Evolutionary conservation across 768 basidiomycete species (phyloP).

Genomic region (Rhodotorula paludigena): DNA sequence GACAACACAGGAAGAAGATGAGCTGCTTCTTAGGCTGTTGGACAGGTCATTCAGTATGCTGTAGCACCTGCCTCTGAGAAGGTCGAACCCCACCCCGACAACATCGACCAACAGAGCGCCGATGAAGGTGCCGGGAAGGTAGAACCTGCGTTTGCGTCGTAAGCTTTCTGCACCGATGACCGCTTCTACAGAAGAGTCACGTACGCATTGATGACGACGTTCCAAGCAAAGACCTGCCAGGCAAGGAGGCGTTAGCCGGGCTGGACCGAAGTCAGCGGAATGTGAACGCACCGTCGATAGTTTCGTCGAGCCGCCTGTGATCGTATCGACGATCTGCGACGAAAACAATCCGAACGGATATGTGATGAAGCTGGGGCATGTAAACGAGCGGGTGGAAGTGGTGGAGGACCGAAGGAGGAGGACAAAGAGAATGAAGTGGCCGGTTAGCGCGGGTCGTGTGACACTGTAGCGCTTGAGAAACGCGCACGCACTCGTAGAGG

Average conservation of each 20-base stretch:
- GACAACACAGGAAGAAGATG: conserved; percentile 33
- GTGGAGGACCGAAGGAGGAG: background rate
- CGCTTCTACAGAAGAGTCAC: conserved; percentile 40
- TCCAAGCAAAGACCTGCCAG: conserved; percentile 47
- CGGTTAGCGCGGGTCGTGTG: too few relatives aligned
- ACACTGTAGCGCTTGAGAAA: too few relatives aligned
- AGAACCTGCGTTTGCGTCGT: too few relatives aligned
- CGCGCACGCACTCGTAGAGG: conserved; percentile 42
- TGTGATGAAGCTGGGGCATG: conserved; percentile 38
- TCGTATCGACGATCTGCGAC: conserved; percentile 21
- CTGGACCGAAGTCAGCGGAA: too few relatives aligned
- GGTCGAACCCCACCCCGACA: conserved; percentile 53
- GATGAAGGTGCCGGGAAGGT: too few relatives aligned
- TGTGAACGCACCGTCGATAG: conserved; percentile 22
- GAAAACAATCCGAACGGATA: background rate
- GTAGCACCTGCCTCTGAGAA: conserved; percentile 52
- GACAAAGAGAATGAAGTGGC: conserved; percentile 54
- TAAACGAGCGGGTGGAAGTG: conserved; percentile 40
- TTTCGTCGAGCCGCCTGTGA: conserved; percentile 27
- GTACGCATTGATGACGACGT: conserved; percentile 53
- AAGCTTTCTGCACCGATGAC: background rate
- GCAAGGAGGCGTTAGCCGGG: too few relatives aligned
- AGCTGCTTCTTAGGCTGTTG: conserved; percentile 5
- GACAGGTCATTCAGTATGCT: background rate
- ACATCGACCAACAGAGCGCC: conserved; percentile 51